Evolutionary conservation across 2,329 filamentous ascomycete species (phyloP), one percentile per base, ranked within the genome.

Genomic region (Aspergillus transmontanensis): DNA sequence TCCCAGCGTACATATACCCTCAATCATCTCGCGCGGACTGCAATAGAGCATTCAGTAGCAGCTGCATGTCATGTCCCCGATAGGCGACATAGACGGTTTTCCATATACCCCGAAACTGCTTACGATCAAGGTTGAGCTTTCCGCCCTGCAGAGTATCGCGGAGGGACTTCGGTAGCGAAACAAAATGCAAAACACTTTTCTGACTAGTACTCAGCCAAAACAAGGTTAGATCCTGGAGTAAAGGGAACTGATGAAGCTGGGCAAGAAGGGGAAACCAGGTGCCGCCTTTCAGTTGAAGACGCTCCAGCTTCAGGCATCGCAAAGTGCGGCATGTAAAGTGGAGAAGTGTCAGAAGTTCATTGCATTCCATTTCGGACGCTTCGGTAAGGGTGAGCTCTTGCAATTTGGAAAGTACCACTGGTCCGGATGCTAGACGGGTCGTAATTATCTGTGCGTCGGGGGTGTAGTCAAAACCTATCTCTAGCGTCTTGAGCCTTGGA

Each of bases 1-100:
- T 14, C 11, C 6, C 4, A 14, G 10, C 2, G 11, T 1, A 43
- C 16, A 9, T 1, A 43, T 7, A 14, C 1, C 1, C 1, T 48
- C 23, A 48, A 28, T 48, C 23, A 12, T 48, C 23, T 48, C 11
- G 45, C 0, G 45, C 21, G 2, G 45, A 6, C 12, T 14, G 10
- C 3, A 48, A 7, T 23, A 48, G 12, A 7, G 23, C 12, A 26
- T 48, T 23, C 45, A 48, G 1, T 1, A 26, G 4, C 6, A 7
- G 5, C 21, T 23, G 2, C 45, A 48, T 48, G 12, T 7, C 6
- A 46, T 9, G 43, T 6, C 45, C 45, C 3, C 23, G 45, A 28
- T 48, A 48, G 0, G 21, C 1, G 5, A 26, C 45, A 23, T 16
- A 26, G 21, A 51, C 28, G 19, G 30, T 21, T 19, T 34, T 34